Evolutionary conservation across 805 yeast species (phyloP).

Genomic region (Danielia reshetovae): DNA sequence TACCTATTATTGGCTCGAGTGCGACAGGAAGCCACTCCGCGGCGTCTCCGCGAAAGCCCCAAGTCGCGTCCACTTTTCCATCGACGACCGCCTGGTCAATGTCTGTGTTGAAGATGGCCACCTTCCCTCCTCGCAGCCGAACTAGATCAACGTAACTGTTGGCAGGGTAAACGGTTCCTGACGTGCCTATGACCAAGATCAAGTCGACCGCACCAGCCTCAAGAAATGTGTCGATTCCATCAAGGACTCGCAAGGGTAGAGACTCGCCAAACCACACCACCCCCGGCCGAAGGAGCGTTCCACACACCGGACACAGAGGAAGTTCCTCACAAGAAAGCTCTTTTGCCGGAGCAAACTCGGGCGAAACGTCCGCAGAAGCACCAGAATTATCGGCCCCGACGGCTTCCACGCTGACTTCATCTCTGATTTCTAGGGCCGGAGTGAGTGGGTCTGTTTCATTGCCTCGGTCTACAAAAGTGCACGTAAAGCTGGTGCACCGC

Average conservation of each 20-base stretch:
- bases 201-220: constrained; percentile 56
- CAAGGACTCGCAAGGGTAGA: constrained; percentile 59
- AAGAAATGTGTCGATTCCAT: constrained; percentile 67
- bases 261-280: constrained; percentile 97
- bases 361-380: constrained; percentile 21
- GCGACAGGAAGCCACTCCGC: constrained; percentile 66
- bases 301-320: constrained; percentile 77
- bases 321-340: constrained; percentile 47
- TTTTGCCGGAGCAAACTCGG: constrained; percentile 47
- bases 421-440: constrained; percentile 39
- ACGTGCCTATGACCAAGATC: constrained; percentile 79
- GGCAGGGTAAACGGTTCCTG: constrained; percentile 87
- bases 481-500: constrained; percentile 71
- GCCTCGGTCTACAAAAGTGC: constrained; percentile 55
- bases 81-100: constrained; percentile 43
- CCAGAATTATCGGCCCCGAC: neutral
- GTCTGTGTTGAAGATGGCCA: constrained; percentile 80
- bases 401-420: neutral
- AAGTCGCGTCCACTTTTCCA: constrained; percentile 42
- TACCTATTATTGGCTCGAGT: neutral
- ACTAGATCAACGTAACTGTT: constrained; percentile 85
- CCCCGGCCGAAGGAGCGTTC: constrained; percentile 70
- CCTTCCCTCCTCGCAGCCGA: constrained; percentile 66
- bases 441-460: constrained; percentile 60
- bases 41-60: constrained; percentile 83